phyloP scores from a whole-genome alignment of 2,329 filamentous ascomycete species.

The Hypoxylon sp. region DNA sequence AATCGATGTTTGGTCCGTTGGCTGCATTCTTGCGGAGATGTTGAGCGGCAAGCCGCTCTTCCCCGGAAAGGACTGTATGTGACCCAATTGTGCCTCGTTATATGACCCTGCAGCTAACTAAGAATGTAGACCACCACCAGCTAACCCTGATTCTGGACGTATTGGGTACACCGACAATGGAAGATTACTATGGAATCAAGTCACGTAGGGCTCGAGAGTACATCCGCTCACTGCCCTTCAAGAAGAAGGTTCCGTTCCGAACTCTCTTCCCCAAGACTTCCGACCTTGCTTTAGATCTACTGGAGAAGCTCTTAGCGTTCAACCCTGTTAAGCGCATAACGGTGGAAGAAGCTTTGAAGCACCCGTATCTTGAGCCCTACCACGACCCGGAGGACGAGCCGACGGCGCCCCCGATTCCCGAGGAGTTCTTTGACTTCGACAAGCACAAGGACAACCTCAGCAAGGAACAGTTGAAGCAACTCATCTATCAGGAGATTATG shows the following conservation, averaged over 20 bases:
- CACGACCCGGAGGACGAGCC: slow-evolving; percentile 99
- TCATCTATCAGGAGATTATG: slow-evolving; percentile 99
- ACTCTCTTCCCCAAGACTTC: slow-evolving; percentile 99
- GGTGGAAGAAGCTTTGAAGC: slow-evolving; percentile 95
- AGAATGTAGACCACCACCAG: slow-evolving; percentile 87
- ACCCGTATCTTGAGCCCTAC: slow-evolving; percentile 98
- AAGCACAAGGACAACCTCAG: slow-evolving; percentile 99
- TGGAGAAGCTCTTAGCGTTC: slow-evolving; percentile 97
- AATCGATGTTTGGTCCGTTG: slow-evolving; percentile 99
- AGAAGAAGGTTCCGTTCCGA: slow-evolving; percentile 99
- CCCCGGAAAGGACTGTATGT: slow-evolving; percentile 96
- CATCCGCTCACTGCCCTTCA: slow-evolving; percentile 97
- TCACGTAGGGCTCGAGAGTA: slow-evolving; percentile 97
- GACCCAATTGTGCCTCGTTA: background rate
- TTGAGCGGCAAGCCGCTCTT: slow-evolving; percentile 97
- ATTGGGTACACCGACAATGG: slow-evolving; percentile 98
- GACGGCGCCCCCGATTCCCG: slow-evolving; percentile 94
- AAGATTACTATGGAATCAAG: slow-evolving; percentile 99
- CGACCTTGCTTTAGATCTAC: slow-evolving; percentile 91
- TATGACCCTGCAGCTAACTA: slow-evolving; percentile 36
- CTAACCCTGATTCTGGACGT: slow-evolving; percentile 97
- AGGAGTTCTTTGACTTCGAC: slow-evolving; percentile 99
- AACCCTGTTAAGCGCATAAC: slow-evolving; percentile 99
- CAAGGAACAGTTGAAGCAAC: slow-evolving; percentile 97
- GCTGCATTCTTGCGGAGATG: slow-evolving; percentile 99